Percentiles rank a stretch among this genome's conserved stretches.
phyloP scores from a whole-genome alignment of 2,329 filamentous ascomycete species.

The Neofusicoccum sp. region DNA sequence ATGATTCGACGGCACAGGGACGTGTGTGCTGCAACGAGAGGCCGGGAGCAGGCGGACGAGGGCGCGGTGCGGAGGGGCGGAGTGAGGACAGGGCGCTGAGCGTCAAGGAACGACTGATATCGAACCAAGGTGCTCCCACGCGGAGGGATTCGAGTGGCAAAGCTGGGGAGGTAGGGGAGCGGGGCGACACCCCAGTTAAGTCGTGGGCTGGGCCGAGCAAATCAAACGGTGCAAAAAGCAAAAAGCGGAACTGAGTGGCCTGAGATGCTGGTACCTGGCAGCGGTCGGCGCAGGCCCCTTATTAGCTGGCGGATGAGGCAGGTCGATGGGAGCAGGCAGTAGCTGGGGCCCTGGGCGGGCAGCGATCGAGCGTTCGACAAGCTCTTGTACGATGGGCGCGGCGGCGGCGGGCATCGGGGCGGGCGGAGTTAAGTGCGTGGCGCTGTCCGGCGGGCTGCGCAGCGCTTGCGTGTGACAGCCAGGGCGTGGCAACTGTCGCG shows the following conservation, averaged over 20 bases:
- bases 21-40: neutral
- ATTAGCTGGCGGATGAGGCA: conserved; percentile 7
- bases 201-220: conserved; percentile 5
- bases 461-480: neutral
- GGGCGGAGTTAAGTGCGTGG: conserved; percentile 19
- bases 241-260: neutral
- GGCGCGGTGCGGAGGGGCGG: neutral
- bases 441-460: conserved; percentile 5
- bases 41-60: neutral
- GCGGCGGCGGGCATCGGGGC: conserved; percentile 12
- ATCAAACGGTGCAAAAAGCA: conserved; percentile 19
- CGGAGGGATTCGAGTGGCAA: conserved; percentile 3
- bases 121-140: conserved; percentile 21
- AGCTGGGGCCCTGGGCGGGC: neutral
- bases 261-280: neutral
- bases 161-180: neutral
- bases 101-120: conserved; percentile 23
- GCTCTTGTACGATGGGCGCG: conserved; percentile 15
- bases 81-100: neutral
- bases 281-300: neutral
- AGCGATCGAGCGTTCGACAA: conserved; percentile 17
- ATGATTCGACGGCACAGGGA: conserved; percentile 28
- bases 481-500: neutral
- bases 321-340: conserved; percentile 12
- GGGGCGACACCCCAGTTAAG: conserved; percentile 15